Evolutionary conservation across 78 protist genomes (phyloP).

Genomic region (Polysphondylium violaceum): DNA sequence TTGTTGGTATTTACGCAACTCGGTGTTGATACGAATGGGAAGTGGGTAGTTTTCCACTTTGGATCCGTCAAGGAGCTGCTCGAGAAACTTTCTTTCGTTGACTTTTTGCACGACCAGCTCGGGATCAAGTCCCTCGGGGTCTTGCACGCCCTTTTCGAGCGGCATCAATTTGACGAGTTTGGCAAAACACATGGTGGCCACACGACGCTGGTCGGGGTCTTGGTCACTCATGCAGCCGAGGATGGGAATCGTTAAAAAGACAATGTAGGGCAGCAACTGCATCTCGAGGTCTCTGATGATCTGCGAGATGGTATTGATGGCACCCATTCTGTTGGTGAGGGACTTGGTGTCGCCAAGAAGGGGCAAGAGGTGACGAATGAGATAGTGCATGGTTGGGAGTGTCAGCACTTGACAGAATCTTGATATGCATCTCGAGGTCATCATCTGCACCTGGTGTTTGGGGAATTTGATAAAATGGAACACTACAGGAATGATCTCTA

Average conservation of each 20-base stretch:
- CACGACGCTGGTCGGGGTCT: constrained; percentile 46
- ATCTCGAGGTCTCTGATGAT: constrained; percentile 55
- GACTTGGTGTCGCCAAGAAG: constrained; percentile 58
- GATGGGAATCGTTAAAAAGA: constrained; percentile 61
- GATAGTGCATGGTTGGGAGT: constrained; percentile 37
- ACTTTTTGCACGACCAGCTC: constrained; percentile 9
- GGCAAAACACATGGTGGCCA: constrained; percentile 72
- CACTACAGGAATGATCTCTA: constrained; percentile 10
- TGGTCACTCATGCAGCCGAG: constrained; percentile 81
- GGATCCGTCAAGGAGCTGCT: constrained; percentile 75
- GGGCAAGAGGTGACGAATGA: constrained; percentile 45
- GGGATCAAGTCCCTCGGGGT: constrained; percentile 49
- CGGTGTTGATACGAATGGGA: constrained; percentile 84
- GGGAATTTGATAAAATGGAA: constrained; percentile 46
- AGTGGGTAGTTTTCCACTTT: constrained; percentile 77
- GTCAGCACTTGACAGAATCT: constrained; percentile 31
- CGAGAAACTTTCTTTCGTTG: constrained; percentile 71
- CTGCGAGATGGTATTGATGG: constrained; percentile 43
- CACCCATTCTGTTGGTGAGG: constrained; percentile 40
- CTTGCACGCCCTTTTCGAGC: constrained; percentile 68
- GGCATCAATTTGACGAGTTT: constrained; percentile 80
- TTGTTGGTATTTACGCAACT: constrained; percentile 93
- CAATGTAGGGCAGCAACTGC: constrained; percentile 59
- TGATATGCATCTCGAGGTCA: constrained; percentile 39
- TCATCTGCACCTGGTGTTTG: constrained; percentile 28